These are phyloP conservation scores for Eimeria sp. DNA, from an alignment of 169 alveolate species.

Conservation along the genomic window DNA sequence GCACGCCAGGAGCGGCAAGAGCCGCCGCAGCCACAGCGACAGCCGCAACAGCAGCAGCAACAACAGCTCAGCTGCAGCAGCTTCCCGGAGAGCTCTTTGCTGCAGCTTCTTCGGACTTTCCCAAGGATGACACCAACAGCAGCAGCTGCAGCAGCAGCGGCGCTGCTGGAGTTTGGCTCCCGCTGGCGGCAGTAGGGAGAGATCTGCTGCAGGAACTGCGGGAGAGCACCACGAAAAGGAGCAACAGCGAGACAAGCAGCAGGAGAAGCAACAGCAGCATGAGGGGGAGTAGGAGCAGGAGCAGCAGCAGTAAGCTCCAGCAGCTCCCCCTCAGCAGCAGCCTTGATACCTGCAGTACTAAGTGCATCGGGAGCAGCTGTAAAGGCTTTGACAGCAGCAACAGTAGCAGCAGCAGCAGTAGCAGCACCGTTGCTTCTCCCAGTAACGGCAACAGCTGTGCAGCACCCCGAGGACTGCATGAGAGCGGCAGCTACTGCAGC, in stretches of 20 bases:
- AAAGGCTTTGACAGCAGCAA: background rate
- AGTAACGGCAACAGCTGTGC: slow-evolving; percentile 9
- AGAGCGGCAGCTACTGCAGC: slow-evolving; percentile 46
- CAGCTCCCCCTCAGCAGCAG: background rate
- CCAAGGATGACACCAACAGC: background rate
- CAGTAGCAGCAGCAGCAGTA: slow-evolving; percentile 16
- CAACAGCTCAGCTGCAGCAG: slow-evolving; percentile 3
- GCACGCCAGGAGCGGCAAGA: background rate
- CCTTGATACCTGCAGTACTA: slow-evolving; percentile 24
- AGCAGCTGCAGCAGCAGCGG: slow-evolving; percentile 57
- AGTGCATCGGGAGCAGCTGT: background rate
- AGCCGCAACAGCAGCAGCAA: background rate
- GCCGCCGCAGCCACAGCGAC: background rate
- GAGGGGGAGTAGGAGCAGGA: slow-evolving; percentile 12
- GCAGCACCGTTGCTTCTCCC: slow-evolving; percentile 64
- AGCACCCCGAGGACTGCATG: background rate
- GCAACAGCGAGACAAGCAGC: background rate
- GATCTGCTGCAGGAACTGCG: slow-evolving; percentile 33
- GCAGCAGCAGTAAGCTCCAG: slow-evolving; percentile 50
- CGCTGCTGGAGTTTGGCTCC: slow-evolving; percentile 33
- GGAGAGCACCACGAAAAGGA: background rate
- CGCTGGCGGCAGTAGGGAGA: slow-evolving; percentile 6
- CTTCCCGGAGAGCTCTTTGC: background rate
- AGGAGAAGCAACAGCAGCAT: slow-evolving; percentile 44
- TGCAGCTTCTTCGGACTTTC: background rate